Conservation (phyloP, 257 asterid species). For the Jacaranda mimosifolia region DNA sequence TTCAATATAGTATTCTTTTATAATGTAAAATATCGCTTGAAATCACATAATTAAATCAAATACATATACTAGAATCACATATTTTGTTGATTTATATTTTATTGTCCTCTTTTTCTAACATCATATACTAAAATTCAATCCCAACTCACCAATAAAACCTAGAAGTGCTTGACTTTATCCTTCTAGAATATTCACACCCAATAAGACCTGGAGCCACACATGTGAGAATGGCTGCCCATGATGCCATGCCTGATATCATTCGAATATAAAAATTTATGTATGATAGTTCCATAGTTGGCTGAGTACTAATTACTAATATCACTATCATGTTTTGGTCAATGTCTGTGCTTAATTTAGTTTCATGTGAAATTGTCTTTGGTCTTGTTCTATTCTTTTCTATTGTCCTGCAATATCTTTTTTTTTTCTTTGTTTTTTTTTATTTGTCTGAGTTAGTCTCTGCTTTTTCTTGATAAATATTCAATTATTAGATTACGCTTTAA, state of each 20-base stretch:
- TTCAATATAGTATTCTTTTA: too few relatives aligned
- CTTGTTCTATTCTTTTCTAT: neutral
- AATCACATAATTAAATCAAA: too few relatives aligned
- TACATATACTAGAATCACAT: too few relatives aligned
- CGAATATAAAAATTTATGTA: neutral
- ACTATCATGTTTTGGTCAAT: neutral
- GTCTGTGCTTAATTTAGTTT: neutral
- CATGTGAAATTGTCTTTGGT: neutral
- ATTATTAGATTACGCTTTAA: neutral
- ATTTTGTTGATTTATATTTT: neutral
- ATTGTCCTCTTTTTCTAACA: neutral
- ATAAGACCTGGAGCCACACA: neutral
- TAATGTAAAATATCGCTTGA: too few relatives aligned
- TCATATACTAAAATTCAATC: too few relatives aligned
- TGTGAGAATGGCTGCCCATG: slow-evolving; percentile 13
- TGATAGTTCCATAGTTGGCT: neutral
- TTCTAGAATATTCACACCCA: too few relatives aligned
- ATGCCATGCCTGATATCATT: slow-evolving; percentile 34
- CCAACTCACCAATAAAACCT: too few relatives aligned
- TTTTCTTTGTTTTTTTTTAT: neutral
- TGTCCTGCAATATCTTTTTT: neutral
- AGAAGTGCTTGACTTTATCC: too few relatives aligned
- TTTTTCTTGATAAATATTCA: neutral
- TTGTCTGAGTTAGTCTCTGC: neutral
- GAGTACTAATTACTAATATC: neutral